Conservation (phyloP, 2,329 filamentous ascomycete genomes). For the Aspergillus clavatus region DNA sequence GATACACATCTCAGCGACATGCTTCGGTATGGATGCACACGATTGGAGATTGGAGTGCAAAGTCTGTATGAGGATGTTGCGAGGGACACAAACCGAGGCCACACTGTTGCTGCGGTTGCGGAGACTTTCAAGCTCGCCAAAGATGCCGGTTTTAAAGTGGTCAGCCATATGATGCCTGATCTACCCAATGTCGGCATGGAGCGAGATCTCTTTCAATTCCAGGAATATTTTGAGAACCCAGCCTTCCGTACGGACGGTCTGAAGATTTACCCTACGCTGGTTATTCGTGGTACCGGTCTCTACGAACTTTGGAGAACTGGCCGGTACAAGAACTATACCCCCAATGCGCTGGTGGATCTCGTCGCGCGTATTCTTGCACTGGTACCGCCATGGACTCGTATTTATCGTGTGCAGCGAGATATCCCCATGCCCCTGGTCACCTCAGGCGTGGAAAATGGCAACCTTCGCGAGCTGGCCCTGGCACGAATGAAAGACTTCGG, state of each 20-base stretch:
- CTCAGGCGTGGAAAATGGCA: constrained; percentile 95
- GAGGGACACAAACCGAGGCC: constrained; percentile 93
- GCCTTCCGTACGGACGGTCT: constrained; percentile 93
- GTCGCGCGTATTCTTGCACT: constrained; percentile 94
- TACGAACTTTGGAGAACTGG: constrained; percentile 98
- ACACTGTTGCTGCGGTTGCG: constrained; percentile 90
- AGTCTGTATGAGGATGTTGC: constrained; percentile 97
- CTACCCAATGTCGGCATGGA: constrained; percentile 98
- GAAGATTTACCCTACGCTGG: constrained; percentile 96
- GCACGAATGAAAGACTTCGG: constrained; percentile 99
- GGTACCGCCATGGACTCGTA: constrained; percentile 94
- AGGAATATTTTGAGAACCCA: constrained; percentile 96
- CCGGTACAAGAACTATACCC: constrained; percentile 97
- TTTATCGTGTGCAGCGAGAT: constrained; percentile 96
- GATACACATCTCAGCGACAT: constrained; percentile 94
- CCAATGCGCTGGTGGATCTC: constrained; percentile 91
- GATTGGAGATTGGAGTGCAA: constrained; percentile 91
- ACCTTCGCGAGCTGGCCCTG: constrained; percentile 84
- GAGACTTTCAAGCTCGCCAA: constrained; percentile 97
- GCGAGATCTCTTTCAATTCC: constrained; percentile 91
- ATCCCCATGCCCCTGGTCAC: constrained; percentile 99
- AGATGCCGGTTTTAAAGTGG: constrained; percentile 97
- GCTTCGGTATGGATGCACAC: constrained; percentile 95
- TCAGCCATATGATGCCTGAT: constrained; percentile 99
- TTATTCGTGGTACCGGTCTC: constrained; percentile 91